phyloP scores from a whole-genome alignment of 805 yeast species.

The Metschnikowia koreensis region DNA sequence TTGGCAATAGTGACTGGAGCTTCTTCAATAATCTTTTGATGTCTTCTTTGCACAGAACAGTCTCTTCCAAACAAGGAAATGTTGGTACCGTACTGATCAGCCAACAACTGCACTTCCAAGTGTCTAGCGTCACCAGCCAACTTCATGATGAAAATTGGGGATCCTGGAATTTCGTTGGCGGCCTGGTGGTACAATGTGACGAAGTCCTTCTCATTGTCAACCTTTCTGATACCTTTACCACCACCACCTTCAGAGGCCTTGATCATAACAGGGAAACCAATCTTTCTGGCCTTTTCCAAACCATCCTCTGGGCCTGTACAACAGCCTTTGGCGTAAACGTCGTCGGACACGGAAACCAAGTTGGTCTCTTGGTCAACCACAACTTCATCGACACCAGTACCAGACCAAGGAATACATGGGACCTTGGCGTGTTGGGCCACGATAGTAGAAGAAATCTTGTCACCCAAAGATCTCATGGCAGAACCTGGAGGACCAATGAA shows the following conservation, averaged over 20 bases:
- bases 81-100: slow-evolving; percentile 98
- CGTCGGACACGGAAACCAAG: slow-evolving; percentile 86
- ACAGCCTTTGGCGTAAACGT: slow-evolving; percentile 84
- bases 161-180: slow-evolving; percentile 96
- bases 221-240: slow-evolving; percentile 99
- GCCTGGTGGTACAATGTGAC: slow-evolving; percentile 82
- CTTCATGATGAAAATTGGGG: slow-evolving; percentile 97
- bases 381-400: slow-evolving; percentile 92
- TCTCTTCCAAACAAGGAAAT: slow-evolving; percentile 98
- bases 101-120: slow-evolving; percentile 94
- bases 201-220: slow-evolving; percentile 79
- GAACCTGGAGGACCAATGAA: slow-evolving; percentile 99
- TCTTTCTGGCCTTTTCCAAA: slow-evolving; percentile 72
- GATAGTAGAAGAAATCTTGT: slow-evolving; percentile 94
- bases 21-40: slow-evolving; percentile 97
- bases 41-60: slow-evolving; percentile 99
- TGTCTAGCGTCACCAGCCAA: slow-evolving; percentile 97
- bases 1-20: slow-evolving; percentile 97
- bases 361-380: slow-evolving; percentile 62
- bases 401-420: slow-evolving; percentile 99
- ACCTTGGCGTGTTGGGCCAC: slow-evolving; percentile 99
- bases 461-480: slow-evolving; percentile 99
- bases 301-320: slow-evolving; percentile 87
- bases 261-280: slow-evolving; percentile 98
- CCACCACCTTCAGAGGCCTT: slow-evolving; percentile 99